Evolutionary conservation across 768 basidiomycete species (phyloP).

Genomic region (Termitomyces sp.): DNA sequence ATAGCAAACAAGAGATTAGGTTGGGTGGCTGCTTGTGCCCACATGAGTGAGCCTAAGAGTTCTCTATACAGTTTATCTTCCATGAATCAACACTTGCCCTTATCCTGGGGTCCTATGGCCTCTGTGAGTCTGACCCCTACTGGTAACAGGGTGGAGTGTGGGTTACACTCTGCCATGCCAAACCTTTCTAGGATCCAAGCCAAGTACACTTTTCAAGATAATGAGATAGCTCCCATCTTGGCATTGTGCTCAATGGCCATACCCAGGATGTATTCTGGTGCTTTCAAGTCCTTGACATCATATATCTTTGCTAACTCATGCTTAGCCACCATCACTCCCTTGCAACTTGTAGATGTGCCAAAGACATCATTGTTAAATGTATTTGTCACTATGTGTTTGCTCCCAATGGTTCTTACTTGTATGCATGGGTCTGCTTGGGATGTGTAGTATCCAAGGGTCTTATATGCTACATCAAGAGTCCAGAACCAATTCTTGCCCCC

Average conservation of each 20-base stretch:
- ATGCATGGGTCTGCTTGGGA: not conserved
- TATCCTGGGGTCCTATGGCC: not conserved
- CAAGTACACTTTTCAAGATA: not conserved
- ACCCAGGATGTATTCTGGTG: not conserved
- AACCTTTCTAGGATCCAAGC: not conserved
- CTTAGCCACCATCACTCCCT: not conserved
- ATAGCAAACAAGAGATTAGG: not conserved
- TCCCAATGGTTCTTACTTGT: not conserved
- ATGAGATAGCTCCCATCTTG: not conserved
- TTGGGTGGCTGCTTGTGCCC: not conserved
- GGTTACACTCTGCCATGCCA: not conserved
- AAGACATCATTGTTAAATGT: not conserved
- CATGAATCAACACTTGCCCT: not conserved
- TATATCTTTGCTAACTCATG: not conserved
- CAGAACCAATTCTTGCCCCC: not conserved
- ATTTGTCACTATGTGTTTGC: not conserved
- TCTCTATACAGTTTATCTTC: not conserved
- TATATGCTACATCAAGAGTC: not conserved
- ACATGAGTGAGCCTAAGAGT: no score
- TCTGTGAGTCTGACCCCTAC: not conserved
- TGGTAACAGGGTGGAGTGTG: not conserved
- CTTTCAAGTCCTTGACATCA: not conserved
- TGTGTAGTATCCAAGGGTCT: not conserved
- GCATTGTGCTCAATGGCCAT: not conserved
- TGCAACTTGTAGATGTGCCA: not conserved